phyloP scores from a whole-genome alignment of 2,329 filamentous ascomycete species.

The Thelonectria olida region DNA sequence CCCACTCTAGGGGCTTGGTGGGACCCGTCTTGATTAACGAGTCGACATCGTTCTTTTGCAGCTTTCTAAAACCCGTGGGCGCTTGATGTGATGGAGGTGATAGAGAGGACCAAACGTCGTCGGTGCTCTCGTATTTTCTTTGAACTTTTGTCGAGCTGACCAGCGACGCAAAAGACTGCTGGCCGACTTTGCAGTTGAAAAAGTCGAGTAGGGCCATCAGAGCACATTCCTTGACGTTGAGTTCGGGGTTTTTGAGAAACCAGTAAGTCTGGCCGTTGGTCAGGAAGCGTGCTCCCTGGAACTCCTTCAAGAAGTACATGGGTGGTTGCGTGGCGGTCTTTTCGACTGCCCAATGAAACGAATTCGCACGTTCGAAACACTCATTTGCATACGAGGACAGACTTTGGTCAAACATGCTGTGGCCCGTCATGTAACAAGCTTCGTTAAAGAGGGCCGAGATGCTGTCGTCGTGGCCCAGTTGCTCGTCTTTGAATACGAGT shows the following conservation, averaged over 20 bases:
- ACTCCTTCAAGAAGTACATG: conserved; percentile 1
- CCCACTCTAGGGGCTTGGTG: neutral
- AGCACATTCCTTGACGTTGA: conserved; percentile 6
- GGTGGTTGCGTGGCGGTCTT: neutral
- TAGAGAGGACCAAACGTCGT: conserved; percentile 5
- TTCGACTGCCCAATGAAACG: conserved; percentile 16
- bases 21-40: conserved; percentile 4
- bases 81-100: neutral
- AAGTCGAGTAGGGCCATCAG: conserved; percentile 12
- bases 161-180: neutral
- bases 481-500: conserved; percentile 1
- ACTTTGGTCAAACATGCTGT: conserved; percentile 6
- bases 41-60: neutral
- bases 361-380: conserved; percentile 19
- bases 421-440: conserved; percentile 19
- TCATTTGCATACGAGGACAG: conserved; percentile 6
- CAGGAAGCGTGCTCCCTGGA: neutral
- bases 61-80: neutral
- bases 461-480: neutral
- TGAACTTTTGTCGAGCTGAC: neutral
- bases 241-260: neutral
- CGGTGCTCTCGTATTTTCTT: neutral
- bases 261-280: conserved; percentile 14
- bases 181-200: conserved; percentile 10
- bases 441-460: conserved; percentile 6